These are phyloP conservation scores for Cryptococcus jaspeensis DNA, from an alignment of 1,284 basidiomycete genomes.

Conservation along the genomic window DNA sequence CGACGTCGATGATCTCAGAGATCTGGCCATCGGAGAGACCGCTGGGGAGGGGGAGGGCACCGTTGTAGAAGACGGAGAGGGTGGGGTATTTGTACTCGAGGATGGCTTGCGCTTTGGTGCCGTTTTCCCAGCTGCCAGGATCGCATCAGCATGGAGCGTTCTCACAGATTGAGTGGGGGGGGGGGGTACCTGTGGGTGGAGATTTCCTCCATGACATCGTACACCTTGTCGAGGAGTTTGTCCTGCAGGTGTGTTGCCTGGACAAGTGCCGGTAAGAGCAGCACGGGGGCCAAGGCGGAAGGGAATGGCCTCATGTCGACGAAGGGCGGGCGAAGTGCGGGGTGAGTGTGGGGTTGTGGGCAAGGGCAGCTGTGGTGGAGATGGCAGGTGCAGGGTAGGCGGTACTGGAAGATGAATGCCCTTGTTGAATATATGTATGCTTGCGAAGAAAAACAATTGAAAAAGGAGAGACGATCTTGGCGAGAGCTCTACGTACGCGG, in stretches of 20 bases:
- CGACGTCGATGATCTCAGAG: slow-evolving; percentile 57
- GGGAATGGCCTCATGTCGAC: neutral
- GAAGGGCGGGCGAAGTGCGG: neutral
- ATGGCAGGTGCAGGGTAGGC: too few species aligned
- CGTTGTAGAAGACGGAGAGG: slow-evolving; percentile 62
- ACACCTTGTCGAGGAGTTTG: slow-evolving; percentile 24
- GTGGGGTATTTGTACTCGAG: slow-evolving; percentile 65
- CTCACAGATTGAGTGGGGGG: neutral
- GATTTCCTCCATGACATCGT: slow-evolving; percentile 32
- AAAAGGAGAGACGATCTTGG: too few species aligned
- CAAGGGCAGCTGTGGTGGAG: neutral
- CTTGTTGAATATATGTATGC: too few species aligned
- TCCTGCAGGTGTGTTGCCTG: slow-evolving; percentile 22
- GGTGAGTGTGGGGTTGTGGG: neutral
- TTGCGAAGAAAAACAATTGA: too few species aligned
- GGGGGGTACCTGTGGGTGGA: slow-evolving; percentile 24
- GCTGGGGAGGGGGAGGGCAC: slow-evolving; percentile 33
- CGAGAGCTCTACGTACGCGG: too few species aligned
- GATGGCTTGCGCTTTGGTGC: slow-evolving; percentile 70
- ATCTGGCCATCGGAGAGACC: slow-evolving; percentile 55
- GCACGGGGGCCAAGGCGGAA: neutral
- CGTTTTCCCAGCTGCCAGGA: slow-evolving; percentile 70
- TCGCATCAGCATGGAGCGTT: neutral
- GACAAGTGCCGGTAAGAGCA: neutral
- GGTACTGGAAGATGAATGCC: too few species aligned